Base-by-base conservation (phyloP, 169 alveolate species). In the Cryptosporidium canis region DNA sequence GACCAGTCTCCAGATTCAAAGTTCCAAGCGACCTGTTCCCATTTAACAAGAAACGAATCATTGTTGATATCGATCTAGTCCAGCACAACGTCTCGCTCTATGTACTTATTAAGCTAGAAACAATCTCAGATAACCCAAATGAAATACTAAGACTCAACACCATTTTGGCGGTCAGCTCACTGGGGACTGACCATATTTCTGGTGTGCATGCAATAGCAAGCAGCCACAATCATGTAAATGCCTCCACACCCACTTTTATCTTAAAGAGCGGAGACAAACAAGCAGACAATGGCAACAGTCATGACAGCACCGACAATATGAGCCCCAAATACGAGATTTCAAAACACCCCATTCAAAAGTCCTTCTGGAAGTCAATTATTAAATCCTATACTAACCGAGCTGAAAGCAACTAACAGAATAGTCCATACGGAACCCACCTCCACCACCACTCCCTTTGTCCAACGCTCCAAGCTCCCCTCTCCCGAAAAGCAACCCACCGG, bases 291-390 rank as follows among this genome's bases (percentile, higher is more conserved):
- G 16, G 16, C 39, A 29, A 29, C 6, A n/a, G n/a, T 11, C 6
- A 70, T 43, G 31, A 21, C 12, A 43, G 31, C 9, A 18, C 43
- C 29, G 27, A 21, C 11, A 68, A 24, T 14, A 70, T 70, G 35
- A 70, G 64, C 35, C 84, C 84, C 18, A 70, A 70, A 2, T 70
- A 70, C 33, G 58, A 70, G 27, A 33, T 70, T 7, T 21, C 58
- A 0, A 70, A 55, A 35, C 67, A 70, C 31, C 84, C 84, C n/a
- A 9, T 35, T 33, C 84, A 70, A 16, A 70, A 51, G 21, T 70
- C 84, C 27, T 70, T 70, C 35, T 70, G 66, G 67, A 70, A 70
- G 53, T 70, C 84, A 48, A 51, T 70, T 16, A 27, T 70, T 11
- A 70, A 48, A 11, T 47, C 84, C 21, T 41, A 66, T 66, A 18